These are phyloP conservation scores for Naumovozyma baii DNA, from an alignment of 805 yeast genomes.

Conservation along the genomic window DNA sequence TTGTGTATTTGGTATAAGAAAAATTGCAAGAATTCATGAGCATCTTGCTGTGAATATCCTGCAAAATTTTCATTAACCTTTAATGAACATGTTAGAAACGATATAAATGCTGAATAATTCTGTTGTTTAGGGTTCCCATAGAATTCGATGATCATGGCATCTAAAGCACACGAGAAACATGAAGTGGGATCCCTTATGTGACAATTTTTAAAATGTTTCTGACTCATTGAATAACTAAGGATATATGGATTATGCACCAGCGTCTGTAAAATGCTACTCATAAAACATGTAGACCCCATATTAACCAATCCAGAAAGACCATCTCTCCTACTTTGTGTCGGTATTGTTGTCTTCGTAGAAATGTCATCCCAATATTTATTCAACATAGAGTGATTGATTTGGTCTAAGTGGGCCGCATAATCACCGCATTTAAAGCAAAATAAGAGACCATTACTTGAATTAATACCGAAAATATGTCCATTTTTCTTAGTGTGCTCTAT, in stretches of 20 bases:
- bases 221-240: constrained; percentile 60
- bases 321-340: constrained; percentile 43
- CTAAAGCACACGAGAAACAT: constrained; percentile 82
- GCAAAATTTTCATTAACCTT: constrained; percentile 74
- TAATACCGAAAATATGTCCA: constrained; percentile 57
- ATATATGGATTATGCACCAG: constrained; percentile 84
- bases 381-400: constrained; percentile 24
- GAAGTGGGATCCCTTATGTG: constrained; percentile 18
- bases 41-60: constrained; percentile 96
- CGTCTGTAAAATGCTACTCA: constrained; percentile 87
- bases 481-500: constrained; percentile 36
- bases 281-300: constrained; percentile 95
- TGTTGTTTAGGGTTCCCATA: constrained; percentile 47
- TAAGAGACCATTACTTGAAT: constrained; percentile 54
- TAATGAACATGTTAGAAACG: constrained; percentile 79
- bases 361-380: constrained; percentile 23
- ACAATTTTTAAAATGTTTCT: constrained; percentile 24
- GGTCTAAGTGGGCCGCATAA: constrained; percentile 50
- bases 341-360: constrained; percentile 14
- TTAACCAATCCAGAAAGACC: constrained; percentile 85
- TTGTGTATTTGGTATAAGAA: constrained; percentile 72
- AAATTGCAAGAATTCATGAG: constrained; percentile 96
- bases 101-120: constrained; percentile 77
- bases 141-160: constrained; percentile 64
- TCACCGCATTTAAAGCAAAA: constrained; percentile 75